Evolutionary conservation across 345 rosid species (phyloP), one percentile per base, ranked within the genome.

Genomic region (Camelina neglecta): DNA sequence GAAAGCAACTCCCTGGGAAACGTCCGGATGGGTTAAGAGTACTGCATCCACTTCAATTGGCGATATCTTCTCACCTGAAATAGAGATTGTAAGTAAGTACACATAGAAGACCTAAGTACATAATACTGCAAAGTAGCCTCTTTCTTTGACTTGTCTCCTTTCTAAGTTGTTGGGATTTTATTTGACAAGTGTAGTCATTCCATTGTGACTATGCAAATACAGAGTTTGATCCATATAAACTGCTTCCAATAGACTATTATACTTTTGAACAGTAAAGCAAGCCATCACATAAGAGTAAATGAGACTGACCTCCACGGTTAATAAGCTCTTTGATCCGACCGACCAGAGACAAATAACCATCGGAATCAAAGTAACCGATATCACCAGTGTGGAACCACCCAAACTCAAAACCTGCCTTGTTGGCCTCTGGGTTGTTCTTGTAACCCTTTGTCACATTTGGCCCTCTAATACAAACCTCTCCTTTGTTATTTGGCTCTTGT

Each of bases 361-460:
- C 98, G 0, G 87, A 71, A 74, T 94, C 98, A 26, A 92, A 77
- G 74, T 64, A 80, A 41, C 97, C 98, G 6, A 90, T 31, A 69
- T 94, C 98, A 11, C 97, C 98, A 0, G 98, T 92, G 62, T 90
- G 98, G 75, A 94, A 94, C 98, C 97, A 94, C 26, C 98, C 96
- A 72, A 89, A 92, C 75, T 77, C 86, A 66, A 84, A 94, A 53
- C 93, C 97, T 8, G 85, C 72, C 67, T 87, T 86, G 75, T 94
- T 94, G 15, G 96, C 98, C 23, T 90, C 92, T 1, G 95, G 92
- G 58, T 94, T 94, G 69, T 90, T 89, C 83, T 92, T 94, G 79
- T 94, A 94, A 18, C 97, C 97, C 50, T 84, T 85, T 6, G 98
- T 92, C 77, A 94, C 97, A 66, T 92, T 94, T n/a, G 85, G 81